Evolutionary conservation across 768 basidiomycete species (phyloP), one percentile per base, ranked within the genome.

Genomic region (Sistotremastrum niveocremeum): DNA sequence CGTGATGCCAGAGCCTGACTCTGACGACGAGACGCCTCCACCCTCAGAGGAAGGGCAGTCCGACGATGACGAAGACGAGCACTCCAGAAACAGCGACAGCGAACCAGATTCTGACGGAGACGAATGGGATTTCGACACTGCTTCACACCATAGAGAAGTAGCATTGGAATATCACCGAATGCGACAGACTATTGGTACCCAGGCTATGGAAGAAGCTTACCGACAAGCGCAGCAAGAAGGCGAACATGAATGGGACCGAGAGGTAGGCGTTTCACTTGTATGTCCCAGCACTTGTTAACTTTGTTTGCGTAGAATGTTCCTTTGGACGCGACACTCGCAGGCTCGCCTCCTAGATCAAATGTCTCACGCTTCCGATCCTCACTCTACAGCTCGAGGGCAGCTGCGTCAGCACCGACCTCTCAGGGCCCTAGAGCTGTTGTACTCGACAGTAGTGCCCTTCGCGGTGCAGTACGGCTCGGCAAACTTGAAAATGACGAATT

Each of bases 121-220:
- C 37, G 72, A 69, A 37, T 65, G 69, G 29, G 79, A 84, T 53
- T 62, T 77, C 33, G 76, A 84, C 51, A 68, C 65, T 42, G 79
- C 74, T 28, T 73, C 67, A 44, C 81, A 82, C 53, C 81, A 85
- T 51, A 77, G 83, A 31, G 84, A 86, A 57, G 71, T 87, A 52
- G 77, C 79, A 11, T 55, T 86, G 37, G 77, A 77, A 51, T 87
- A 88, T 55, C 68, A 80, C 57, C 62, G 69, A 51, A 81, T 77
- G 57, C 74, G 81, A 42, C 62, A 60, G 34, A 64, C 64, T 11
- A 70, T 86, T 43, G 76, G 77, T 1, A 64, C 71, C 36, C 72
- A 71, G 40, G 71, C 74, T 39, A 64, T 72, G 9, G 64, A 65
- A 37, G 73, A 70, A 7, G 68, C 82, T 66, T 62, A 64, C 43